These are phyloP conservation scores for Coniochaeta prunicola DNA, from an alignment of 2,329 filamentous ascomycete species.

Conservation along the genomic window DNA sequence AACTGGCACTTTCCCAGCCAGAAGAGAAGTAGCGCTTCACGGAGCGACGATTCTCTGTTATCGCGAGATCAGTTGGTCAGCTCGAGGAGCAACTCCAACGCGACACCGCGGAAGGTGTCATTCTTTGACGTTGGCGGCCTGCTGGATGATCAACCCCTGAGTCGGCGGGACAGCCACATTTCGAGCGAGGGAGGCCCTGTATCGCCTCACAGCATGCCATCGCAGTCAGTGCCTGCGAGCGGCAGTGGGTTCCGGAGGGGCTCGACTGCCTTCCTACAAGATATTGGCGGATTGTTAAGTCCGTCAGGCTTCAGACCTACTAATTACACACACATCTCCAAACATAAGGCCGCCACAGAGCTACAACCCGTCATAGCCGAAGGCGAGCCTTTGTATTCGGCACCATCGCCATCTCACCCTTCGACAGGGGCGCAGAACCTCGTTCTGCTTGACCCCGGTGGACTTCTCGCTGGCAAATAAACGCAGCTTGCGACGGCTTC, in stretches of 20 bases:
- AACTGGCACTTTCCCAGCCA: constrained; percentile 39
- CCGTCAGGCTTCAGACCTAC: constrained; percentile 25
- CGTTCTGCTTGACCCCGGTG: not conserved
- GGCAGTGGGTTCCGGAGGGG: constrained; percentile 41
- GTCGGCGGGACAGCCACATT: constrained; percentile 32
- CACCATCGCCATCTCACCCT: not conserved
- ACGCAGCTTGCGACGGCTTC: not conserved
- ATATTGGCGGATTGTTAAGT: constrained; percentile 46
- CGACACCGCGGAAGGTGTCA: constrained; percentile 55
- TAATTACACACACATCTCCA: not conserved
- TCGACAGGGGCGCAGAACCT: not conserved
- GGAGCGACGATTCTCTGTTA: constrained; percentile 34
- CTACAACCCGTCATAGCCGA: constrained; percentile 36
- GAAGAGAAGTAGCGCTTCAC: constrained; percentile 21
- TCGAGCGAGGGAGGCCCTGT: constrained; percentile 29
- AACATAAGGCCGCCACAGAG: constrained; percentile 27
- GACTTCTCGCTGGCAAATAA: not conserved
- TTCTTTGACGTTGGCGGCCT: constrained; percentile 84
- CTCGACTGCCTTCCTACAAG: constrained; percentile 51
- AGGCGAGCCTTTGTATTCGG: not conserved
- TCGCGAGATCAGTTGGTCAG: constrained; percentile 20
- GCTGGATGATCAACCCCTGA: constrained; percentile 36
- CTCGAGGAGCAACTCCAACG: constrained; percentile 29
- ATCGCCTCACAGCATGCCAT: constrained; percentile 27
- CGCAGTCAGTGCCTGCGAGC: constrained; percentile 37